Evolutionary conservation across 192 early-diverging fungal genomes (phyloP).

Genomic region (Martensiomyces pterosporus): DNA sequence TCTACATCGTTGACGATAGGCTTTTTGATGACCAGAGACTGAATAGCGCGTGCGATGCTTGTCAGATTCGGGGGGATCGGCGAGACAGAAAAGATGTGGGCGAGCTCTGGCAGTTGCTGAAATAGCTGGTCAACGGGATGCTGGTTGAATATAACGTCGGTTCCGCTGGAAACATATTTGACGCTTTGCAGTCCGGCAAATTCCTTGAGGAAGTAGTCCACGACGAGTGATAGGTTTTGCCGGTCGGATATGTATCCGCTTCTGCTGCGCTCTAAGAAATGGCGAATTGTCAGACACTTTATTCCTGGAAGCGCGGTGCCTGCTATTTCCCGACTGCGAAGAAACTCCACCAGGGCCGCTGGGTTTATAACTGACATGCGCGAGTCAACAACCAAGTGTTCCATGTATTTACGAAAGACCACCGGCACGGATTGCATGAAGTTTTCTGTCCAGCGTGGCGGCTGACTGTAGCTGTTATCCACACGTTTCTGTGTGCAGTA

Average conservation of each 20-base stretch:
- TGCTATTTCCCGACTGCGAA: not conserved
- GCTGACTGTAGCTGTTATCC: too few relatives aligned
- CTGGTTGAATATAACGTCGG: not conserved
- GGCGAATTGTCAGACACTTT: not conserved
- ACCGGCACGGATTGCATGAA: too few relatives aligned
- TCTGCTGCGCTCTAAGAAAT: not conserved
- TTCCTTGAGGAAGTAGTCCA: not conserved
- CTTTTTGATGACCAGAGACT: too few relatives aligned
- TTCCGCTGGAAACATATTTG: not conserved
- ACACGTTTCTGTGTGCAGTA: too few relatives aligned
- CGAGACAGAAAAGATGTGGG: too few relatives aligned
- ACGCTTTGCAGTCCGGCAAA: not conserved
- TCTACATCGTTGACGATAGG: too few relatives aligned
- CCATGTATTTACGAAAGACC: not conserved
- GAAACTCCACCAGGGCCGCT: not conserved
- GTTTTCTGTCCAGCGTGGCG: too few relatives aligned
- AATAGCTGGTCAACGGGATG: not conserved
- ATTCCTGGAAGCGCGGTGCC: not conserved
- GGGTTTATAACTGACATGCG: not conserved
- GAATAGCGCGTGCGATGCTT: too few relatives aligned
- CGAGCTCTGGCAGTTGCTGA: not conserved
- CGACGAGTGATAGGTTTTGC: not conserved
- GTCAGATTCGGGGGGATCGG: too few relatives aligned
- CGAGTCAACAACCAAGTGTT: not conserved
- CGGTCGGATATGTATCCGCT: not conserved